phyloP scores from a whole-genome alignment of 2,329 filamentous ascomycete genomes.

The Gliomastix tumulicola region DNA sequence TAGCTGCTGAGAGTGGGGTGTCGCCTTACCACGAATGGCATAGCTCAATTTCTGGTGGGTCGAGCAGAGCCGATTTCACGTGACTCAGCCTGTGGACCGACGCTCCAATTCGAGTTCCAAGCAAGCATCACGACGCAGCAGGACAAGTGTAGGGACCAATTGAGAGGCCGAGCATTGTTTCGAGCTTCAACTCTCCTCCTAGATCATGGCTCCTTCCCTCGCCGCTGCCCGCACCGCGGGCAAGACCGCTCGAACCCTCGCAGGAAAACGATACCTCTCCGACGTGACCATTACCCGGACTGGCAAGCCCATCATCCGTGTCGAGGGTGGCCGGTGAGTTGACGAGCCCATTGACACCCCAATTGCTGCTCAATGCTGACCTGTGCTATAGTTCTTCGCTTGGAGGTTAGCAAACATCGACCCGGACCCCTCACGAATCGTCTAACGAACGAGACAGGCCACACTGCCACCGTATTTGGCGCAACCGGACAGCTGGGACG shows the following conservation, averaged over 20 bases:
- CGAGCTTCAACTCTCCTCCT: no score
- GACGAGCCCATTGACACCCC: conserved; percentile 12
- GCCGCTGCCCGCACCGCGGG: conserved; percentile 47
- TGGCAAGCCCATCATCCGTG: conserved; percentile 87
- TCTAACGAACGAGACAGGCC: conserved; percentile 49
- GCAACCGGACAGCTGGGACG: conserved; percentile 92
- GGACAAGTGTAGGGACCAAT: no score
- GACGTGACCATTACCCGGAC: conserved; percentile 93
- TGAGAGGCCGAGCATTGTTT: conserved; percentile 22
- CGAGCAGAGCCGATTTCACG: no score
- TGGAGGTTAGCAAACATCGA: conserved; percentile 69
- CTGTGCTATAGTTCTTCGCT: conserved; percentile 73
- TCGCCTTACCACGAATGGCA: no score
- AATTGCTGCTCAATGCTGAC: conserved; percentile 17
- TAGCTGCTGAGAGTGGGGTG: no score
- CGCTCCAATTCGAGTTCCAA: no score
- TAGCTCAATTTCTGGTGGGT: no score
- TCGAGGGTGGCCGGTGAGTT: conserved; percentile 80
- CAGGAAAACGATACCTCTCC: conserved; percentile 52
- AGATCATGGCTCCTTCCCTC: conserved; percentile 53
- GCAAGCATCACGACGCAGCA: not conserved
- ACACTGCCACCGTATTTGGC: conserved; percentile 96
- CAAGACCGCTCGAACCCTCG: conserved; percentile 35
- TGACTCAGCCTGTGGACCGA: no score
- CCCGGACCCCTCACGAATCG: no score